Conservation (phyloP, 2,329 filamentous ascomycete species). For the Coniella lustricola region DNA sequence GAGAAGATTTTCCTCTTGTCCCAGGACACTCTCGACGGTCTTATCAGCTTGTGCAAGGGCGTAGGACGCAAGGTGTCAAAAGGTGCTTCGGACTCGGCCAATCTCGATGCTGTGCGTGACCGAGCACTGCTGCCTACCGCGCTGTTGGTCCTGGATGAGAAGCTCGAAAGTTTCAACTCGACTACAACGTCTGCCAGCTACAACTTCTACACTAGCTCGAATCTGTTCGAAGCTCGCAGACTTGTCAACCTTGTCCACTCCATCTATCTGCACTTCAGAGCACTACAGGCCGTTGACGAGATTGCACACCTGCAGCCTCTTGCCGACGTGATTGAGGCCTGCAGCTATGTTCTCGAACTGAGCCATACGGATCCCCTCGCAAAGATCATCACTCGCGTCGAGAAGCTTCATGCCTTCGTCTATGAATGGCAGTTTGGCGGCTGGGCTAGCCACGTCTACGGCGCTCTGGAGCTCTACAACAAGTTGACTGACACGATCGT, state of each 20-base stretch:
- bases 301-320: conserved; percentile 69
- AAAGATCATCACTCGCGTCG: conserved; percentile 76
- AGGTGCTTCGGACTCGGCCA: conserved; percentile 19
- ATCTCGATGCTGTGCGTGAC: conserved; percentile 32
- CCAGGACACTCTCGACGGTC: conserved; percentile 32
- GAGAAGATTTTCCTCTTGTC: conserved; percentile 41
- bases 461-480: conserved; percentile 63
- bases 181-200: conserved; percentile 43
- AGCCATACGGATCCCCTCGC: conserved; percentile 77
- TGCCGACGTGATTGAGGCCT: conserved; percentile 68
- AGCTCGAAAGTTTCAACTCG: conserved; percentile 41
- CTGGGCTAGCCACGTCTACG: conserved; percentile 76
- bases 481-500: conserved; percentile 74
- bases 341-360: conserved; percentile 68
- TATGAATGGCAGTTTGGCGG: conserved; percentile 88
- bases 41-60: conserved; percentile 38
- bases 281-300: conserved; percentile 60
- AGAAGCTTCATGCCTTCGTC: conserved; percentile 77
- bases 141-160: conserved; percentile 58
- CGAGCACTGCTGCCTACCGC: conserved; percentile 58
- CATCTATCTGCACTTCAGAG: conserved; percentile 64
- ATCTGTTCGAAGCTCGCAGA: conserved; percentile 67
- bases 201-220: conserved; percentile 85
- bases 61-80: conserved; percentile 33
- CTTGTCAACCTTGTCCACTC: conserved; percentile 63